Base-by-base conservation (phyloP, 495 filamentous ascomycete genomes). In the Neurospora intermedia region DNA sequence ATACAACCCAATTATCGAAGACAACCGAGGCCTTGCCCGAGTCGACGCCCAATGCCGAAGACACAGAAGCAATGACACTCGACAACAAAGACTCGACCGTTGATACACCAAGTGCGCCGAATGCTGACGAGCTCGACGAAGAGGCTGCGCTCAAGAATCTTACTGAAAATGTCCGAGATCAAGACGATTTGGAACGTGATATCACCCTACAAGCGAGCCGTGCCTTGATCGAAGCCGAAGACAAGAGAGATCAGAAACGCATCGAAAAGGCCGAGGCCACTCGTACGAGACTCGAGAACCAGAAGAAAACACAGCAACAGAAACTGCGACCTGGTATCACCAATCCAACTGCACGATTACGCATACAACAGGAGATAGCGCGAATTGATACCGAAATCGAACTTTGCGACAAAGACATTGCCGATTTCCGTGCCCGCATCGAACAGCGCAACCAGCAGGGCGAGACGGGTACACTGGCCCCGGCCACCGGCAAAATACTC, bases 191-290 rank as follows among this genome's bases (percentile, higher is more conserved):
- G 3, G 92, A 95, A 77, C 86, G 91, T 73, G 92, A 94, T 69
- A 90, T 94, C 74, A 87, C 84, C 11, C 75, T 82, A 18, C 84
- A 97, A 84, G 94, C 95, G 1, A 94, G 93, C 75, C 87, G 88
- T 73, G 83, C 92, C 13, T 85, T 98, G 66, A 88, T 88, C 39
- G 92, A 94, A 75, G 91, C 92, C 77, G 94, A 95, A 35, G 91
- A 98, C 78, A 93, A 96, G 81, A 88, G 91, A 70, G 96, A 99
- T 75, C 87, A 89, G 73, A 96, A 93, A 78, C 89, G 95, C 73
- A 88, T 97, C 70, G 92, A 95, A 70, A 96, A 93, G 79, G 89
- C 92, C 1, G 81, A 87, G 69, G 81, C 75, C 2, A 89, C 89
- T 43, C 91, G 89, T 77, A 84, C 88, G 3, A 84, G 82, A 69